A percentile compares a stretch with the other conserved stretches of the same genome.
These are phyloP conservation scores for Phytophthora pluvialis DNA, from an alignment of 352 stramenopile species.

Conservation along the genomic window DNA sequence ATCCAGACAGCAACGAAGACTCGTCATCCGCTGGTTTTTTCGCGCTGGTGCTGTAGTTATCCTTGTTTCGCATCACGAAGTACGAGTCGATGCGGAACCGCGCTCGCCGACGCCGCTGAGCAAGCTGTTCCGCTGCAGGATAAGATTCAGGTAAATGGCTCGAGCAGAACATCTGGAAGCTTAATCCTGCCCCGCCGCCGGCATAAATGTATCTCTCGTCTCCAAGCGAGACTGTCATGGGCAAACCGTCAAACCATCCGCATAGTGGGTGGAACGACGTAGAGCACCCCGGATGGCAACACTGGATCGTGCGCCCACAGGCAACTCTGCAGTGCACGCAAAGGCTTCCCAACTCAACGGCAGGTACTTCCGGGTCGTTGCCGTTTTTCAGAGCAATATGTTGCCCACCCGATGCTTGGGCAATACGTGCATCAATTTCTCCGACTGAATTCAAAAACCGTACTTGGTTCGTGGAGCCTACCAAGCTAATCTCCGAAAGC, in stretches of 20 bases:
- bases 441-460: conserved; percentile 66
- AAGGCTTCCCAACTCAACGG: conserved; percentile 44
- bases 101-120: conserved; percentile 55
- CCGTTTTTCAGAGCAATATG: conserved; percentile 14
- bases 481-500: conserved; percentile 80
- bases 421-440: conserved; percentile 58
- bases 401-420: conserved; percentile 23
- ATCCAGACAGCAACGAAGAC: conserved; percentile 54
- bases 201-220: conserved; percentile 69
- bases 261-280: conserved; percentile 87
- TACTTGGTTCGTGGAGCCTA: conserved; percentile 42
- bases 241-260: conserved; percentile 83
- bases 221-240: conserved; percentile 66
- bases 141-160: conserved; percentile 63
- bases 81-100: conserved; percentile 82
- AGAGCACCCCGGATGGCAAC: conserved; percentile 55
- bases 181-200: conserved; percentile 73
- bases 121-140: conserved; percentile 45
- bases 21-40: conserved; percentile 30
- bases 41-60: conserved; percentile 29
- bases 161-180: conserved; percentile 72
- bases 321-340: conserved; percentile 80
- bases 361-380: conserved; percentile 19
- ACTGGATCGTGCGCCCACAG: conserved; percentile 77
- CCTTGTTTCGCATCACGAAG: conserved; percentile 69